Conservation (phyloP, 495 filamentous ascomycete genomes). For the Trichoderma reesei region DNA sequence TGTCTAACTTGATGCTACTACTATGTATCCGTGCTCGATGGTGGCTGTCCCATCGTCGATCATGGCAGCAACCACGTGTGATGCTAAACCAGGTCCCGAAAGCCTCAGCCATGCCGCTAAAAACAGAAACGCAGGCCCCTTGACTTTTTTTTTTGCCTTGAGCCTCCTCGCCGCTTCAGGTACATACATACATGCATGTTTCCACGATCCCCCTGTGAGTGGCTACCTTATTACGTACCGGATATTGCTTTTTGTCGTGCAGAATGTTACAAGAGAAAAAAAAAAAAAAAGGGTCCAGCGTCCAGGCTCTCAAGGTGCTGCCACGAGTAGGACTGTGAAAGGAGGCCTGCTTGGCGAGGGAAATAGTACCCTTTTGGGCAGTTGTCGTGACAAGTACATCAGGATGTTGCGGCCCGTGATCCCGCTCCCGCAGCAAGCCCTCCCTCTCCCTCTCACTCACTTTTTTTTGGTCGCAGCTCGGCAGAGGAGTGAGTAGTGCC, state of each 20-base stretch:
- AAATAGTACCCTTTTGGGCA: too few relatives aligned
- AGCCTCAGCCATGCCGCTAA: not conserved
- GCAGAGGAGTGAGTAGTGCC: not conserved
- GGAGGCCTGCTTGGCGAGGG: too few relatives aligned
- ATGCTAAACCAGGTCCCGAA: not conserved
- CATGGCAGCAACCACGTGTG: not conserved
- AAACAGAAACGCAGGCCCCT: too few relatives aligned
- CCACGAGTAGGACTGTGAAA: too few relatives aligned
- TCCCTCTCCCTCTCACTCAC: too few relatives aligned
- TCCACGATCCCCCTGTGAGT: not conserved
- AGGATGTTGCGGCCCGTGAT: not conserved
- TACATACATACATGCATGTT: not conserved
- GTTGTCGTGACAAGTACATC: too few relatives aligned
- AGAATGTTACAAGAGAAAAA: too few relatives aligned
- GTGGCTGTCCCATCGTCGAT: not conserved
- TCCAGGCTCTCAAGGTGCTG: too few relatives aligned
- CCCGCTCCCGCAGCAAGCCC: constrained; percentile 2
- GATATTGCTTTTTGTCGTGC: not conserved
- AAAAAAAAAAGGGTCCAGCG: too few relatives aligned
- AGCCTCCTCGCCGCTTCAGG: not conserved
- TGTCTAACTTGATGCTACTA: too few relatives aligned
- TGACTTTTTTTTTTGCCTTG: too few relatives aligned
- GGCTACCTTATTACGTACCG: not conserved
- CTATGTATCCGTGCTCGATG: not conserved
- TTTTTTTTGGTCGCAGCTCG: not conserved